phyloP scores from a whole-genome alignment of 257 asterid species.

The Leptodermis oblonga region DNA sequence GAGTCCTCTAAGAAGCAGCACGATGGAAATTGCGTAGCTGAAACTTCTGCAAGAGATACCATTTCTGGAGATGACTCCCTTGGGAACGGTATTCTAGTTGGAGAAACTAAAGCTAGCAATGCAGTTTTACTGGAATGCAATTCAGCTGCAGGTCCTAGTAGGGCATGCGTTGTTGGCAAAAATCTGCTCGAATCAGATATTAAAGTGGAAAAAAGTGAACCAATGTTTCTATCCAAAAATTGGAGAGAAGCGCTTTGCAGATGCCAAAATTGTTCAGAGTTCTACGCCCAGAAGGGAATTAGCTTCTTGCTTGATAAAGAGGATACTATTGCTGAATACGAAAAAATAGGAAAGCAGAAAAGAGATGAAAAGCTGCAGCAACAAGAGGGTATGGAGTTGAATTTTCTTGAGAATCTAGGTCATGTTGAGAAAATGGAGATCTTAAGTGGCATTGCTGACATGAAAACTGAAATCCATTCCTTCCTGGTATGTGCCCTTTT shows the following conservation, averaged over 20 bases:
- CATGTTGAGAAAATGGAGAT: constrained; percentile 87
- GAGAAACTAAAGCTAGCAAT: constrained; percentile 7
- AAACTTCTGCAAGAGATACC: constrained; percentile 17
- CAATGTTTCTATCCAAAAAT: constrained; percentile 64
- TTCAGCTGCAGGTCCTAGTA: constrained; percentile 43
- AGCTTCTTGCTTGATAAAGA: constrained; percentile 72
- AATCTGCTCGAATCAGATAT: constrained; percentile 40
- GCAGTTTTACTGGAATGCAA: constrained; percentile 19
- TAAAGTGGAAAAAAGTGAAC: constrained; percentile 32
- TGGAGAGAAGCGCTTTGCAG: constrained; percentile 84
- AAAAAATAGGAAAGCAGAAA: constrained; percentile 67
- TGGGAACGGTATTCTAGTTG: constrained; percentile 20
- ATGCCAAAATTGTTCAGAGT: constrained; percentile 53
- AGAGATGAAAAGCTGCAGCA: constrained; percentile 70
- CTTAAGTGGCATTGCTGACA: constrained; percentile 72
- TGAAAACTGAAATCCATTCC: constrained; percentile 67
- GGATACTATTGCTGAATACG: constrained; percentile 93
- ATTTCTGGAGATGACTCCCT: constrained; percentile 19
- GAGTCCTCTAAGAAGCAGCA: constrained; percentile 26
- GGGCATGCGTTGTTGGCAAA: constrained; percentile 45
- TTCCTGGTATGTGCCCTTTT: constrained; percentile 57
- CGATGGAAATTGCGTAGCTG: constrained; percentile 25
- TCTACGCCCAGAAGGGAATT: constrained; percentile 56
- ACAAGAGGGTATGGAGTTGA: constrained; percentile 60
- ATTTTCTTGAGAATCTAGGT: constrained; percentile 63